A percentile compares a stretch with the other conserved stretches of the same genome.
These are phyloP conservation scores for Fusarium sp. DNA, from an alignment of 2,329 filamentous ascomycete species.

Conservation along the genomic window DNA sequence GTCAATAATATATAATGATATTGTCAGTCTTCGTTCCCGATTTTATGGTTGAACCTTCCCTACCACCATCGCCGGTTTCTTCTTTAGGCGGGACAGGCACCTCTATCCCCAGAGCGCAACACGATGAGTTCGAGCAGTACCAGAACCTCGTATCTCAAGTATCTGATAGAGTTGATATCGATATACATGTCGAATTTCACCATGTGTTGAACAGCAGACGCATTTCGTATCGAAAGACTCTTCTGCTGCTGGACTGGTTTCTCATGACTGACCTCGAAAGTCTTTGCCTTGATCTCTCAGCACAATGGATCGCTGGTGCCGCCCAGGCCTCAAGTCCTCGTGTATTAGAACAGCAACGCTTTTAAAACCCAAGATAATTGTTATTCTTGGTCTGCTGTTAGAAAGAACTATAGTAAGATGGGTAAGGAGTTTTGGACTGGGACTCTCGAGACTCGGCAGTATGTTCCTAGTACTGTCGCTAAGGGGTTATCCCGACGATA, in stretches of 20 bases:
- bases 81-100: too few species aligned
- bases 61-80: too few species aligned
- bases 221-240: neutral
- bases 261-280: conserved; percentile 21
- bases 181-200: neutral
- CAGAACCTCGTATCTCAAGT: neutral
- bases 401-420: neutral
- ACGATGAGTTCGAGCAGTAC: neutral
- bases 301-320: neutral
- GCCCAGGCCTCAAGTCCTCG: neutral
- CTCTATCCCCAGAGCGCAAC: too few species aligned
- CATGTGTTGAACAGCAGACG: neutral
- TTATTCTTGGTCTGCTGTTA: conserved; percentile 7
- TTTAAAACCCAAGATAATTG: conserved; percentile 26
- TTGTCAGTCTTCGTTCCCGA: too few species aligned
- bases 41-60: too few species aligned
- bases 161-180: neutral
- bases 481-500: neutral
- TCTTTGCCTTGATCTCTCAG: conserved; percentile 24
- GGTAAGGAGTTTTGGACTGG: conserved; percentile 1
- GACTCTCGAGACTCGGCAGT: conserved; percentile 2
- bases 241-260: conserved; percentile 14
- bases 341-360: conserved; percentile 4
- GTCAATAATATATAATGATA: too few species aligned
- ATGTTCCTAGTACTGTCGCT: neutral